Percentiles rank a stretch among this genome's conserved stretches.
These are phyloP conservation scores for Lotmaria passim DNA, from an alignment of 208 protist genomes.

Conservation along the genomic window DNA sequence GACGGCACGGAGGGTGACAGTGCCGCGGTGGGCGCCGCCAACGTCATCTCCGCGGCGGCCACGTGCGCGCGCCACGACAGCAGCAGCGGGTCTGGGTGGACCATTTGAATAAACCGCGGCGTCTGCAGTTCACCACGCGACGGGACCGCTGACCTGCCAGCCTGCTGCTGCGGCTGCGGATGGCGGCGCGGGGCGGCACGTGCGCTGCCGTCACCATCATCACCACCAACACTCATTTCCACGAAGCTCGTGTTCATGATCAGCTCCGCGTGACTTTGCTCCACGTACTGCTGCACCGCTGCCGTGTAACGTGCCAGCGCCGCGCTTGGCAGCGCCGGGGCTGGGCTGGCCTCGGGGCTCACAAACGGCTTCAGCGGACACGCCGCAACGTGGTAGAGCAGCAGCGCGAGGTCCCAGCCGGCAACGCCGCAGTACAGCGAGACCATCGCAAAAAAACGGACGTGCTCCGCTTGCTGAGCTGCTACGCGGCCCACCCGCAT, in stretches of 20 bases:
- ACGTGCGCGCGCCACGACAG: constrained; percentile 36
- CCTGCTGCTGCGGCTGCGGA: constrained; percentile 1
- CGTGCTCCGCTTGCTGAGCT: constrained; percentile 52
- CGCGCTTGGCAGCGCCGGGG: constrained; percentile 18
- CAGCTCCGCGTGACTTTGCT: constrained; percentile 26
- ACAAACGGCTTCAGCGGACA: constrained; percentile 20
- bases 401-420: constrained; percentile 35
- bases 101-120: constrained; percentile 56
- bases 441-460: constrained; percentile 47
- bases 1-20: neutral
- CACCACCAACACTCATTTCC: constrained; percentile 13
- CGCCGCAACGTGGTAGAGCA: constrained; percentile 64
- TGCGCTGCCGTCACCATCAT: neutral
- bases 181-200: neutral
- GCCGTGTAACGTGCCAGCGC: constrained; percentile 49
- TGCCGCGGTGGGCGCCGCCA: neutral
- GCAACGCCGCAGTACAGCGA: constrained; percentile 48
- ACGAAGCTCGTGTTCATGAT: constrained; percentile 27
- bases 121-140: constrained; percentile 59
- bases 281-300: constrained; percentile 52
- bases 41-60: constrained; percentile 20
- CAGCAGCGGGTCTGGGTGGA: constrained; percentile 49
- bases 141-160: constrained; percentile 21
- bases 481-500: constrained; percentile 56
- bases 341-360: neutral